Base-by-base conservation (phyloP, 164 flowering plant species). In the Liriodendron chinense region DNA sequence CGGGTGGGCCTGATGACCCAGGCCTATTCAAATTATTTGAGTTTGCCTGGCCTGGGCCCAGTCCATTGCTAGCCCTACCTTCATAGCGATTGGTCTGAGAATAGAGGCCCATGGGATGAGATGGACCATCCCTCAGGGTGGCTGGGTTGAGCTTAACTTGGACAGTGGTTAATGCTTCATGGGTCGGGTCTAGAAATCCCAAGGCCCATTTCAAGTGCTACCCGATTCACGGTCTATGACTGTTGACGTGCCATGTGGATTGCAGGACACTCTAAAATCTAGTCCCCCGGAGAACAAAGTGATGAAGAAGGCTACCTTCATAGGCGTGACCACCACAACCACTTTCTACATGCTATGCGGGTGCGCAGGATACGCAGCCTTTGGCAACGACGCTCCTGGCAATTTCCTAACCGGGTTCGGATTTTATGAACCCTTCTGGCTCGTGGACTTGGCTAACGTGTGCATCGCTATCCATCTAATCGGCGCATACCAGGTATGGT, bases 321-420 rank as follows among this genome's bases (percentile, higher is more conserved):
- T 81, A 0, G 89, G 89, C 1, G 79, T 85, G 10, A 63, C 80
- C 0, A 71, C 80, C 62, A 92, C 92, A 65, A 86, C 94, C 48
- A 0, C 83, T 12, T 90, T 90, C 81, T 92, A 90, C 79, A 23
- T 88, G 85, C 75, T 85, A 12, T 90, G 96, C 70, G 98, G 94
- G 6, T 9, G 71, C 13, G 0, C 87, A 0, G 98, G 98, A 7
- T 93, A 93, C 71, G 91, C 90, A 4, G 98, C 98, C 14, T 93
- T 93, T 56, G 98, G 98, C 1, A 88, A 89, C 75, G 26, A 84
- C 7, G 91, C 98, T 1, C 96, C 96, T 0, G 96, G 94, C 20
- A 92, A 93, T 75, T 88, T 93, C 74, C 79, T 93, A 7, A 90
- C 96, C 1, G 96, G 96, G 1, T 91, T 90, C 65, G 98, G 96